These are phyloP conservation scores for Skeletonema grethae DNA, from an alignment of 108 stramenopile species.

Conservation along the genomic window DNA sequence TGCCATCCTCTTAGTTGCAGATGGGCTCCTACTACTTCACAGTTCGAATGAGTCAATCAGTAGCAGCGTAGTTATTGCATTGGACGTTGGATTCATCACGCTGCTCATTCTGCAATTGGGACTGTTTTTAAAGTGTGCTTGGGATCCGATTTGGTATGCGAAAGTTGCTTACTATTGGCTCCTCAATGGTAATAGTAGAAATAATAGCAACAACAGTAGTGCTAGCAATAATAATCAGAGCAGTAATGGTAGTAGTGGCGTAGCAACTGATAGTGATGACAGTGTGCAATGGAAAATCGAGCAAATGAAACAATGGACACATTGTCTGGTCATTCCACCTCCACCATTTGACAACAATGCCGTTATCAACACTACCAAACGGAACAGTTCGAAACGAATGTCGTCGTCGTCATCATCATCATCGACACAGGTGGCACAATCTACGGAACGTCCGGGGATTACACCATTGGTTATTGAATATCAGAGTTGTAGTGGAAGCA, in stretches of 20 bases:
- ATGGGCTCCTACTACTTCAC: slow-evolving; percentile 2
- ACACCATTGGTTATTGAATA: neutral
- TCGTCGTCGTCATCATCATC: slow-evolving; percentile 18
- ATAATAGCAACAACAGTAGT: no score
- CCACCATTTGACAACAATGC: slow-evolving; percentile 20
- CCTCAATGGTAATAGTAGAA: neutral
- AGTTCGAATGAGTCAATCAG: neutral
- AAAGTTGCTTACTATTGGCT: slow-evolving; percentile 15
- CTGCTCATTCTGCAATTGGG: slow-evolving; percentile 40
- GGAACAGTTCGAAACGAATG: slow-evolving; percentile 5
- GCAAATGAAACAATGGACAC: slow-evolving; percentile 39
- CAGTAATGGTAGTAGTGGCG: neutral
- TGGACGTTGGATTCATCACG: slow-evolving; percentile 27
- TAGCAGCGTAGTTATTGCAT: neutral
- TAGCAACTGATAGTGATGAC: neutral
- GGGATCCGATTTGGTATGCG: slow-evolving; percentile 54
- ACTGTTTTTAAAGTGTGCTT: slow-evolving; percentile 50
- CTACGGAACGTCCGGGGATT: slow-evolving; percentile 26
- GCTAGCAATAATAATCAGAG: neutral
- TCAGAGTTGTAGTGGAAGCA: neutral
- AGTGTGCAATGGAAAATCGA: neutral
- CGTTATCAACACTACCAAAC: neutral
- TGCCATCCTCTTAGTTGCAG: slow-evolving; percentile 37
- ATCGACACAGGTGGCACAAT: slow-evolving; percentile 8
- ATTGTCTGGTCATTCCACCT: slow-evolving; percentile 47